Evolutionary conservation across 257 asterid species (phyloP).

Genomic region (Cruciata laevipes): DNA sequence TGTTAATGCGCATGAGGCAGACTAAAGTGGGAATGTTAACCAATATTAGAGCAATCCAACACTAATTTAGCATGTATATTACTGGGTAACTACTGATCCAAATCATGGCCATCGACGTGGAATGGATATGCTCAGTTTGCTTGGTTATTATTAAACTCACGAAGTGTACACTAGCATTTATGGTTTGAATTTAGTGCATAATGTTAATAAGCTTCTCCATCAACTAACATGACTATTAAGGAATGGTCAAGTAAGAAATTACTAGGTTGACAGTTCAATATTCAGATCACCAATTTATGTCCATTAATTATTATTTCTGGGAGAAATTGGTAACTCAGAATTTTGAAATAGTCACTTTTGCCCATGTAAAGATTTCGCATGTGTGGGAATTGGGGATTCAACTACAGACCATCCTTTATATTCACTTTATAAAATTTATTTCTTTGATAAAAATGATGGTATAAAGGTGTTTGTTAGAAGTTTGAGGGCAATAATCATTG

Average conservation of each 20-base stretch:
- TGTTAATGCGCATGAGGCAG: not conserved
- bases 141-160: not conserved
- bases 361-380: no score
- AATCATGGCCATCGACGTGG: not conserved
- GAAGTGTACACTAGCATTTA: not conserved
- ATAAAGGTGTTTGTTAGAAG: no score
- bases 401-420: no score
- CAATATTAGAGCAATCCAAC: not conserved
- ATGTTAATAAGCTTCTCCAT: not conserved
- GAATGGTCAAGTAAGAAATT: not conserved
- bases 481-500: no score
- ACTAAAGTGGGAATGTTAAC: not conserved
- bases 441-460: not conserved
- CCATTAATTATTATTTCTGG: no score
- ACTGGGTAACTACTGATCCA: not conserved
- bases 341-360: no score
- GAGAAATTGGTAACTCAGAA: no score
- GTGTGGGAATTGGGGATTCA: no score
- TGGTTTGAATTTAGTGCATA: not conserved
- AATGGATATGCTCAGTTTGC: not conserved
- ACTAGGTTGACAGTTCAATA: no score
- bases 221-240: not conserved
- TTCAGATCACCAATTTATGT: no score
- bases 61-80: not conserved
- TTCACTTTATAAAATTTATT: no score